Conservation (phyloP, 2,329 filamentous ascomycete genomes). For the Beauveria sp. region DNA sequence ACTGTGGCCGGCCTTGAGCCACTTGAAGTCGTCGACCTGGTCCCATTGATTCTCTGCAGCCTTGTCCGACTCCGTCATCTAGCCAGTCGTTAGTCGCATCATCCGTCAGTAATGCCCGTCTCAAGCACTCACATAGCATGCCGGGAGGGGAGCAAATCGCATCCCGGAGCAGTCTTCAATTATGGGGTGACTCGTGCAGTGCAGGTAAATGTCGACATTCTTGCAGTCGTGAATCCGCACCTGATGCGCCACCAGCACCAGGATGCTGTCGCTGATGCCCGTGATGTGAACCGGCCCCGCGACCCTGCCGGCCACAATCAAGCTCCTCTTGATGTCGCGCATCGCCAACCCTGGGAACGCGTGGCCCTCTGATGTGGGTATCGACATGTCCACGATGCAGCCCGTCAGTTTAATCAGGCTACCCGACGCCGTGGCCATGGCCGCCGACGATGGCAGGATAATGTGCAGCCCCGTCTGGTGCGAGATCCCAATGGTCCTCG, state of each 20-base stretch:
- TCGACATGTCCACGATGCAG: conserved; percentile 76
- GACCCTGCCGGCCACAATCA: conserved; percentile 74
- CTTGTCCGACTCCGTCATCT: conserved; percentile 24
- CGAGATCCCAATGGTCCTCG: conserved; percentile 55
- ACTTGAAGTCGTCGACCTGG: conserved; percentile 95
- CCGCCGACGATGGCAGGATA: conserved; percentile 63
- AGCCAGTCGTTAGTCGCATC: conserved; percentile 2
- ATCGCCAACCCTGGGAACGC: conserved; percentile 64
- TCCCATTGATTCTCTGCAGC: conserved; percentile 64
- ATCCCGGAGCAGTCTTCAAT: conserved; percentile 81
- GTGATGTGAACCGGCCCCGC: conserved; percentile 80
- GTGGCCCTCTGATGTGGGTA: conserved; percentile 45
- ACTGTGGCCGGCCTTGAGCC: conserved; percentile 78
- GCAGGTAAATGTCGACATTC: conserved; percentile 76
- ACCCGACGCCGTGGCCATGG: conserved; percentile 64
- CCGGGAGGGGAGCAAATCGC: conserved; percentile 70
- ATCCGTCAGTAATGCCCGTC: no score
- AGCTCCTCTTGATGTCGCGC: conserved; percentile 59
- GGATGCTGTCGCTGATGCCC: conserved; percentile 59
- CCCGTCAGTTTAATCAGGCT: conserved; percentile 60
- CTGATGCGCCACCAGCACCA: conserved; percentile 76
- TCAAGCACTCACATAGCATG: conserved; percentile 51
- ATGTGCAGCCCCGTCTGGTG: conserved; percentile 65
- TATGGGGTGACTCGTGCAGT: conserved; percentile 77
- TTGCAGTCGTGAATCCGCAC: conserved; percentile 85